Evolutionary conservation across 2,329 filamentous ascomycete genomes (phyloP), one percentile per base, ranked within the genome.

Genomic region (Chrysosphaeria jannelii): DNA sequence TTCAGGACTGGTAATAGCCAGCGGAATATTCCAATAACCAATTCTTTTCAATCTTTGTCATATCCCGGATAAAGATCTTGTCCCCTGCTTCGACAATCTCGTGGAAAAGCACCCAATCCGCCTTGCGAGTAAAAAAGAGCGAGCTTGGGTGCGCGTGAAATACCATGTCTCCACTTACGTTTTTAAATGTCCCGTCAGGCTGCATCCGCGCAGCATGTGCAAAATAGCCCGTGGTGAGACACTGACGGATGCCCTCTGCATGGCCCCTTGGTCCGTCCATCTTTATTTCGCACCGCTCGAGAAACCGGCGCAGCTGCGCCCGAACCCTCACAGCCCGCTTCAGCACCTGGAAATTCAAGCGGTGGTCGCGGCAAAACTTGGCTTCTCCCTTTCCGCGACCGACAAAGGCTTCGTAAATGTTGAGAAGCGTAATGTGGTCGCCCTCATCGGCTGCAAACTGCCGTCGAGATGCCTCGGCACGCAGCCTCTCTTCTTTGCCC

Each of bases 91-190:
- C 75, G 53, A 90, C 62, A 18, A 90, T 63, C 45, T 91, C 81
- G 35, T 88, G 71, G 38, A 91, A 97, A 16, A 97, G 58, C 7
- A 93, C 78, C 78, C 81, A 93, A 31, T 91, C 78, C 8, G 76
- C 76, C 48, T 88, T 91, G 27, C 79, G 65, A 42, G 90, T 89
- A 50, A 93, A 93, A 64, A 93, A 76, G 33, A 93, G 47, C 19
- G 72, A 88, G 37, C 64, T 89, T 1, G 85, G 85, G 44, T 97
- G 85, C 12, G 78, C 76, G 47, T 89, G 60, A 25, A 93, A 50
- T 4, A 64, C 58, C 23, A 68, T 69, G 19, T 63, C 64, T 14
- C 76, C 76, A 29, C 67, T 66, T n/a, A 90, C 66, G 23, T 75
- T 81, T 34, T 60, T 63, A 41, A 90, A 91, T 4, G 63, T 79